Percentiles rank a stretch among this genome's conserved stretches.
phyloP scores from a whole-genome alignment of 805 yeast genomes.

The Jamesozyma rosinii region DNA sequence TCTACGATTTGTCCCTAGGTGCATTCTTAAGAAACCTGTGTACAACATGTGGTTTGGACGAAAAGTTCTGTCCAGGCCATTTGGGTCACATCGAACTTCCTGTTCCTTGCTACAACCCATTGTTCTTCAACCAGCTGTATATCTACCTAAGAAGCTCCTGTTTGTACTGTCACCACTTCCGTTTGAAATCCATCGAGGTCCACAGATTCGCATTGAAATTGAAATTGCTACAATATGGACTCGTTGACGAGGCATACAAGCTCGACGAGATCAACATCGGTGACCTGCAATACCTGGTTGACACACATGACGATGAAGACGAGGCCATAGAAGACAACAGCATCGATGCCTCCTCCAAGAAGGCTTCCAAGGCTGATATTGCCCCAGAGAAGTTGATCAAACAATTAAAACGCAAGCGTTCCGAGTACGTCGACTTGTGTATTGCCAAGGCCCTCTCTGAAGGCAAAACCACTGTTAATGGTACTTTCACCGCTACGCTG shows the following conservation, averaged over 20 bases:
- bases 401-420: constrained; percentile 52
- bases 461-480: constrained; percentile 59
- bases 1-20: constrained; percentile 91
- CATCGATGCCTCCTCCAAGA: constrained; percentile 25
- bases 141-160: constrained; percentile 76
- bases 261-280: constrained; percentile 50
- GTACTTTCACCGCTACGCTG: constrained; percentile 75
- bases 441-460: constrained; percentile 66
- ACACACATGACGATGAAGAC: constrained; percentile 31
- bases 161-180: constrained; percentile 82
- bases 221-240: constrained; percentile 76
- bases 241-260: constrained; percentile 66
- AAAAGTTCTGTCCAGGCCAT: constrained; percentile 93
- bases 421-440: constrained; percentile 57
- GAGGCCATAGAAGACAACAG: constrained; percentile 44
- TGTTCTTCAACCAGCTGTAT: constrained; percentile 87
- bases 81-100: constrained; percentile 97
- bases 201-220: constrained; percentile 74
- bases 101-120: constrained; percentile 87
- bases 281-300: constrained; percentile 18
- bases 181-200: constrained; percentile 56
- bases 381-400: constrained; percentile 9
- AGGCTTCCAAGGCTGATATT: constrained; percentile 6
- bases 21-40: constrained; percentile 85
- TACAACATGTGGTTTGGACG: constrained; percentile 93